A percentile compares a stretch with the other conserved stretches of the same genome.
Evolutionary conservation across 129 eudicot species (phyloP).

Genomic region (Oenanthe sinensis): DNA sequence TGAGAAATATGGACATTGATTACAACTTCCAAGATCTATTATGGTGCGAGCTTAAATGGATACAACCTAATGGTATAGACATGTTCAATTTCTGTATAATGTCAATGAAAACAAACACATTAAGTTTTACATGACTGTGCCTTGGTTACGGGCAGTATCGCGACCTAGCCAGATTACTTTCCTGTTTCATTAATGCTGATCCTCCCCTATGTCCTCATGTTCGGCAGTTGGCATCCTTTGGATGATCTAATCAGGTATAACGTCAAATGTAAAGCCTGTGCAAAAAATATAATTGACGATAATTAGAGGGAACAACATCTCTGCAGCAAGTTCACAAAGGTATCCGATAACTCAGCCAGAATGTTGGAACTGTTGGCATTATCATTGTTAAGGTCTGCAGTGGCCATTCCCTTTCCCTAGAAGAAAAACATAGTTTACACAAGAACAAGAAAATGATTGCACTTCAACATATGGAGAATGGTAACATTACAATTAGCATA

Average conservation of each 20-base stretch:
- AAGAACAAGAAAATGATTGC: not conserved
- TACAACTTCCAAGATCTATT: not conserved
- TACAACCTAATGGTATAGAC: not conserved
- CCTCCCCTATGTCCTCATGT: slow-evolving; percentile 30
- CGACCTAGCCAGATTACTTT: not conserved
- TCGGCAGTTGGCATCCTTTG: slow-evolving; percentile 58
- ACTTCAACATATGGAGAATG: not conserved
- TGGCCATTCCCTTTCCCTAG: slow-evolving; percentile 23
- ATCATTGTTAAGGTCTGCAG: not conserved
- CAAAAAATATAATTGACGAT: slow-evolving; percentile 7
- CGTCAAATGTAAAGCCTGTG: not conserved
- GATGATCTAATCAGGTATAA: slow-evolving; percentile 26
- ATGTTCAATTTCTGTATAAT: not conserved
- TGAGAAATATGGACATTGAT: not conserved
- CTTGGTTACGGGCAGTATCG: not conserved
- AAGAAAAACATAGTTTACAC: not conserved
- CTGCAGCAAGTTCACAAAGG: slow-evolving; percentile 68
- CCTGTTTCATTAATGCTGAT: slow-evolving; percentile 18
- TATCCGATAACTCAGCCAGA: slow-evolving; percentile 37
- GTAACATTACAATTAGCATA: not conserved
- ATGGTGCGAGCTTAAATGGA: not conserved
- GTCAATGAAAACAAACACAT: not conserved
- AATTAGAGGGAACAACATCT: slow-evolving; percentile 51
- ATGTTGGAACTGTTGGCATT: slow-evolving; percentile 9
- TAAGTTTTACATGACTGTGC: not conserved